Percentiles rank a stretch among this genome's conserved stretches.
Conservation (phyloP, 345 rosid genomes). For the Ceriops tagal region DNA sequence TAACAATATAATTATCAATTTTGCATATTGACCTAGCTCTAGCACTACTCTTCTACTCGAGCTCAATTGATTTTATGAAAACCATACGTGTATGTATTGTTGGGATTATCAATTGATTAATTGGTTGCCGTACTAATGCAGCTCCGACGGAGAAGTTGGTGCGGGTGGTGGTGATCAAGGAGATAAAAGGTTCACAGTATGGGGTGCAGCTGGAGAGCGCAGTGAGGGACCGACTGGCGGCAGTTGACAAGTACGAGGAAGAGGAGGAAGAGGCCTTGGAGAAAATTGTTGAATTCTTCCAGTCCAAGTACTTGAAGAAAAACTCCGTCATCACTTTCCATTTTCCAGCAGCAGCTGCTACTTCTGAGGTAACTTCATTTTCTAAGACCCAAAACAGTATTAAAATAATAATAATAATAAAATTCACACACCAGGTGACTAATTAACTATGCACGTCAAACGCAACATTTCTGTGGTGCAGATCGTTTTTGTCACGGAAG, state of each 20-base stretch:
- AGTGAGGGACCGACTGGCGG: slow-evolving; percentile 84
- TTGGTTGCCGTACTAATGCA: slow-evolving; percentile 11
- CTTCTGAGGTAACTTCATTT: slow-evolving; percentile 46
- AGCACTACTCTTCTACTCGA: no score
- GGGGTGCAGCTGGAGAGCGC: slow-evolving; percentile 79
- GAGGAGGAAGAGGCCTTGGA: slow-evolving; percentile 85
- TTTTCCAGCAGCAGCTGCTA: slow-evolving; percentile 50
- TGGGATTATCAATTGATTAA: no score
- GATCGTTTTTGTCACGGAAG: slow-evolving; percentile 58
- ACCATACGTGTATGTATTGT: no score
- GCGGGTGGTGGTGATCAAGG: slow-evolving; percentile 85
- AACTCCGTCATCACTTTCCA: slow-evolving; percentile 63
- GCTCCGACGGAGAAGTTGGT: slow-evolving; percentile 67
- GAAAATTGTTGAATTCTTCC: slow-evolving; percentile 74
- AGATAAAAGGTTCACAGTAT: slow-evolving; percentile 90
- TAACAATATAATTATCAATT: slow-evolving; percentile 11
- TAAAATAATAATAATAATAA: not conserved
- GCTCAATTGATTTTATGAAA: not conserved
- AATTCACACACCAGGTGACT: not conserved
- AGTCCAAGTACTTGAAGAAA: slow-evolving; percentile 78
- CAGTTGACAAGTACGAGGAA: slow-evolving; percentile 79
- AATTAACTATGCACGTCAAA: not conserved
- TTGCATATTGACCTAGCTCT: no score
- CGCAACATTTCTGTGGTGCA: slow-evolving; percentile 5
- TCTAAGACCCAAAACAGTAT: not conserved